Percentiles rank a stretch among this genome's conserved stretches.
Evolutionary conservation across 2,329 filamentous ascomycete species (phyloP).

Genomic region (Aspergillus quadricinctus): DNA sequence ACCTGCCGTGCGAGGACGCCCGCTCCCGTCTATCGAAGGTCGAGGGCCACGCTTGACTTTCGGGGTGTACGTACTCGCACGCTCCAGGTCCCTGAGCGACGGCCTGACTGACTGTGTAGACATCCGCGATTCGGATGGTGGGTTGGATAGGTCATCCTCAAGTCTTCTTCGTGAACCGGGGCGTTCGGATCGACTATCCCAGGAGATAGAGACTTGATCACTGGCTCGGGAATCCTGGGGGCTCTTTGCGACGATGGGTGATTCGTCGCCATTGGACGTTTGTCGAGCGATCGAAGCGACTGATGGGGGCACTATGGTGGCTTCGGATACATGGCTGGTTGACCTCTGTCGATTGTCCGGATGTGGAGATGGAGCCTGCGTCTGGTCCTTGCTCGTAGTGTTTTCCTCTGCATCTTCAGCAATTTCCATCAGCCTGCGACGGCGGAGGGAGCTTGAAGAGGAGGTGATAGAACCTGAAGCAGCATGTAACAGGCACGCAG

Average conservation of each 20-base stretch:
- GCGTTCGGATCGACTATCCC: conserved; percentile 18
- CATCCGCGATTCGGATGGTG: conserved; percentile 32
- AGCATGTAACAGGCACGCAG: conserved; percentile 83
- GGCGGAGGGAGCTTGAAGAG: conserved; percentile 72
- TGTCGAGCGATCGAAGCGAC: conserved; percentile 13
- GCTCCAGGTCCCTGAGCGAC: conserved; percentile 42
- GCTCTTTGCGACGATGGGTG: conserved; percentile 9
- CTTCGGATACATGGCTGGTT: conserved; percentile 31
- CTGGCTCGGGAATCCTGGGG: conserved; percentile 7
- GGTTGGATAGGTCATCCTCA: conserved; percentile 33
- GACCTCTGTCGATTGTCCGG: conserved; percentile 20
- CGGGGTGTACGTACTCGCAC: conserved; percentile 36
- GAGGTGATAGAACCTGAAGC: conserved; percentile 82
- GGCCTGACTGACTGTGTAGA: conserved; percentile 42
- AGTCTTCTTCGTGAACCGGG: conserved; percentile 14
- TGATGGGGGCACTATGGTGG: conserved; percentile 30
- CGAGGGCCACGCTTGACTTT: conserved; percentile 88
- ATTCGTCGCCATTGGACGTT: conserved; percentile 15
- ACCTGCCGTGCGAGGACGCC: conserved; percentile 58
- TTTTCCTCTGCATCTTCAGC: conserved; percentile 88
- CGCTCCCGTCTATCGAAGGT: conserved; percentile 62
- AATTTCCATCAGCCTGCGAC: conserved; percentile 81
- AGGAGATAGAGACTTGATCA: conserved; percentile 9
- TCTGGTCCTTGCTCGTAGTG: conserved; percentile 53
- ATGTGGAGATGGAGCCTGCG: conserved; percentile 20